These are phyloP conservation scores for Castanea mollissima DNA, from an alignment of 306 rosid genomes.

Conservation along the genomic window DNA sequence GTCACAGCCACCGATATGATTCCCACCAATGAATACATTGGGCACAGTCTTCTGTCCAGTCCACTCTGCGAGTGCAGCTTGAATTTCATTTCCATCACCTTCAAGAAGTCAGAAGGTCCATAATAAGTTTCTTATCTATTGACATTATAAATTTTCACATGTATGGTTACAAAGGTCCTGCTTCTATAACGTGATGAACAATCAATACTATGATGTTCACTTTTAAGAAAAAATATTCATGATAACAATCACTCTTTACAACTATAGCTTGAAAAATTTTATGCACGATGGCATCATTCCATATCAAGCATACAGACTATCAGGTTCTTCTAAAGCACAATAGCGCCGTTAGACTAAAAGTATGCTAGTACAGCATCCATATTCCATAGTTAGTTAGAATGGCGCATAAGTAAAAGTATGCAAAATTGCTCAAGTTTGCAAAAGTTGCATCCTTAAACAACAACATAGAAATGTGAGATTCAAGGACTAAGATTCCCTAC, in stretches of 20 bases:
- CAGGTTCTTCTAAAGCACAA: neutral
- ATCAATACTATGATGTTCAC: neutral
- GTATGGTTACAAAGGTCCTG: neutral
- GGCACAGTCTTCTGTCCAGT: slow-evolving; percentile 86
- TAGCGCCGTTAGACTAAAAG: neutral
- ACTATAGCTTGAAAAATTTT: neutral
- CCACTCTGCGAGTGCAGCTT: slow-evolving; percentile 64
- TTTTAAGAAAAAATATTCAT: neutral
- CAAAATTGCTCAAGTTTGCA: too few relatives aligned
- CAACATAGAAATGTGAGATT: too few relatives aligned
- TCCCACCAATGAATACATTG: slow-evolving; percentile 85
- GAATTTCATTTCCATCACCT: slow-evolving; percentile 82
- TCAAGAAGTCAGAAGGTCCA: slow-evolving; percentile 25
- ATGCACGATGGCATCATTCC: neutral
- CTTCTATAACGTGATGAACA: neutral
- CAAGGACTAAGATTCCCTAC: too few relatives aligned
- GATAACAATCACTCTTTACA: neutral
- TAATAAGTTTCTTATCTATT: neutral
- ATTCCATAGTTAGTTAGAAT: too few relatives aligned
- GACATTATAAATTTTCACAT: neutral
- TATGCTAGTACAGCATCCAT: neutral
- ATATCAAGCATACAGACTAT: neutral
- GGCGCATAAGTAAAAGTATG: too few relatives aligned
- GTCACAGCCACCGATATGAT: slow-evolving; percentile 93
- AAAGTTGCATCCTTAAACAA: too few relatives aligned